Percentiles rank a stretch among this genome's conserved stretches.
phyloP scores from a whole-genome alignment of 257 asterid species.

The Plantago ovata region DNA sequence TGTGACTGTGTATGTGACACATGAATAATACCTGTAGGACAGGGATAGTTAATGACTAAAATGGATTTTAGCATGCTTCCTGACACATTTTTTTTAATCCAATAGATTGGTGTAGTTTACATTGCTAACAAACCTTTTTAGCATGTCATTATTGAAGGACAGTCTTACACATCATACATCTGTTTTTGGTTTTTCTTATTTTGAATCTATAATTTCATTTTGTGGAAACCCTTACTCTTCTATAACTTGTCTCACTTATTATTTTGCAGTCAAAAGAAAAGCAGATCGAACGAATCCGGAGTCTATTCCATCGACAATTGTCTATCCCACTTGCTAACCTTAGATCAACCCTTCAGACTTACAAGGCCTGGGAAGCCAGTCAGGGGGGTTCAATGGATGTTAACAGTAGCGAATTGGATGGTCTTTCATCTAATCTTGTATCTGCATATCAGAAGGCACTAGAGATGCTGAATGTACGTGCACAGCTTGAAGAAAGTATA shows the following conservation, averaged over 20 bases:
- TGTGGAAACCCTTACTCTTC: constrained; percentile 6
- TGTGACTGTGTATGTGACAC: too few relatives aligned
- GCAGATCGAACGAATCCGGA: constrained; percentile 74
- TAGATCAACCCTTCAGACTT: constrained; percentile 50
- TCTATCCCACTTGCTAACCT: constrained; percentile 75
- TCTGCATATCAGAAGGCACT: constrained; percentile 72
- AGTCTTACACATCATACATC: too few relatives aligned
- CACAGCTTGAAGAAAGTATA: constrained; percentile 62
- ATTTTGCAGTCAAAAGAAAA: constrained; percentile 69
- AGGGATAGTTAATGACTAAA: too few relatives aligned
- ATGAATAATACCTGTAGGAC: too few relatives aligned
- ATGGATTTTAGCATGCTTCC: too few relatives aligned
- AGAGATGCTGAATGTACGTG: constrained; percentile 71
- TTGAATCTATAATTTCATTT: background rate
- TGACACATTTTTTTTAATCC: too few relatives aligned
- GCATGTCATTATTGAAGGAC: too few relatives aligned
- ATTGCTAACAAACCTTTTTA: too few relatives aligned
- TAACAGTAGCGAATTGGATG: constrained; percentile 45
- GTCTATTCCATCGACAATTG: constrained; percentile 81
- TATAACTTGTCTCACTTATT: constrained; percentile 17
- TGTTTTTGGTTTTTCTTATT: background rate
- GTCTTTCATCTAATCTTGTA: constrained; percentile 61
- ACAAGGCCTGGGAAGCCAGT: constrained; percentile 83
- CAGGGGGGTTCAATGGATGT: constrained; percentile 44
- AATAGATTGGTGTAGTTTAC: too few relatives aligned